Evolutionary conservation across 2,329 filamentous ascomycete genomes (phyloP), one percentile per base, ranked within the genome.

Genomic region (Botrytis byssoidea): DNA sequence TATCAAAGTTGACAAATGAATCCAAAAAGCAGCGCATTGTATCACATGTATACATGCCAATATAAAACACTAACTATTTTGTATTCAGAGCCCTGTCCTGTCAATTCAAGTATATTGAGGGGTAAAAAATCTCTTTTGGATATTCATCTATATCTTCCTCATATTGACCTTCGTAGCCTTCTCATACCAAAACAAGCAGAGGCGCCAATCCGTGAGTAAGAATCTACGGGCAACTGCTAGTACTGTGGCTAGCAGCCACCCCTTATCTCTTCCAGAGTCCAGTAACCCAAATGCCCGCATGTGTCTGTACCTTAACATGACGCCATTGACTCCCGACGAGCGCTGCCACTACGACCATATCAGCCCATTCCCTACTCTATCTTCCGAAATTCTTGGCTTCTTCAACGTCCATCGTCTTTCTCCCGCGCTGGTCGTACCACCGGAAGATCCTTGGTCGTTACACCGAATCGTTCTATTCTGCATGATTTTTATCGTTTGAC

Each of bases 401-500:
- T 68, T 57, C 29, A 20, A 72, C 22, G 59, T 44, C 40, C 20
- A 29, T 68, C 14, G 46, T 35, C 40, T 14, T 40, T 68, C 44
- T 67, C 55, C 55, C 51, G 63, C 51, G 29, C 25, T 32, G n/a
- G 40, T 69, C 37, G 71, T 72, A 25, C 48, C 29, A 68, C 71
- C 16, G 48, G 64, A 70, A 61, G 22, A 69, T 59, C 46, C 71
- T 69, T 72, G n/a, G 48, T 35, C 42, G 71, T 72, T 40, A 44
- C 71, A 69, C 64, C 42, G 61, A 40, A 60, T 69, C 59, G 14
- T 48, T 55, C 51, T 29, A 48, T 51, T 44, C 63, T 55, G 72
- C 68, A 61, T 60, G 40, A 25, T 73, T 69, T 79, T 69, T 79
- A 92, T 85, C 89, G 89, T 84, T 93, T 93, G 82, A 93, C 84